These are phyloP conservation scores for Inga oerstediana DNA, from an alignment of 306 rosid genomes.

Conservation along the genomic window DNA sequence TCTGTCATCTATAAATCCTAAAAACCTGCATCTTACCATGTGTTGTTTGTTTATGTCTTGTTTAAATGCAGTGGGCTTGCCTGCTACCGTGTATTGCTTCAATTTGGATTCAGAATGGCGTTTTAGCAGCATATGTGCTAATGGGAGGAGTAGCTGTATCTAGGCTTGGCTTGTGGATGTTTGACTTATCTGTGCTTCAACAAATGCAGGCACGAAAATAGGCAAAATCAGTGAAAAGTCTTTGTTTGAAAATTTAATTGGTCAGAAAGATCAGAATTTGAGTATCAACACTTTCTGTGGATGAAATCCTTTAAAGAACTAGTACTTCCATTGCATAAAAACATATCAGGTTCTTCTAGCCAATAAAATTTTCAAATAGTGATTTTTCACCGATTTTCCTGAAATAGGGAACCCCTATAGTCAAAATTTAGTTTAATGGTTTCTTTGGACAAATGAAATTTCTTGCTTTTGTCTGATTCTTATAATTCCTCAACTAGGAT, in stretches of 20 bases:
- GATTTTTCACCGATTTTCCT: too few relatives aligned
- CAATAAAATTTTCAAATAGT: too few relatives aligned
- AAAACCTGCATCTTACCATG: neutral
- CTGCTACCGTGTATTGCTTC: constrained; percentile 71
- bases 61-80: constrained; percentile 70
- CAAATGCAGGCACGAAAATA: constrained; percentile 77
- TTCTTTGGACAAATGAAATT: neutral
- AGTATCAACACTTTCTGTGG: too few relatives aligned
- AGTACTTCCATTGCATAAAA: too few relatives aligned
- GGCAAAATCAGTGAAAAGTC: too few relatives aligned
- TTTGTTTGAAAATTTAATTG: too few relatives aligned
- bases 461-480: constrained; percentile 15
- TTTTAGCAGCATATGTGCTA: constrained; percentile 58
- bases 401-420: neutral
- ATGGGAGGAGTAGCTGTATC: constrained; percentile 86
- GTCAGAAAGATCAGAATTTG: too few relatives aligned
- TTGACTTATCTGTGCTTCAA: constrained; percentile 84
- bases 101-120: constrained; percentile 52
- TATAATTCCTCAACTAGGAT: constrained; percentile 47
- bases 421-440: neutral
- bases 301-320: too few relatives aligned
- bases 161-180: constrained; percentile 93
- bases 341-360: too few relatives aligned
- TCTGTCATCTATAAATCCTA: neutral
- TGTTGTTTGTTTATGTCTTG: neutral